phyloP scores from a whole-genome alignment of 2,329 filamentous ascomycete species.

The Neopestalotiopsis sp. region DNA sequence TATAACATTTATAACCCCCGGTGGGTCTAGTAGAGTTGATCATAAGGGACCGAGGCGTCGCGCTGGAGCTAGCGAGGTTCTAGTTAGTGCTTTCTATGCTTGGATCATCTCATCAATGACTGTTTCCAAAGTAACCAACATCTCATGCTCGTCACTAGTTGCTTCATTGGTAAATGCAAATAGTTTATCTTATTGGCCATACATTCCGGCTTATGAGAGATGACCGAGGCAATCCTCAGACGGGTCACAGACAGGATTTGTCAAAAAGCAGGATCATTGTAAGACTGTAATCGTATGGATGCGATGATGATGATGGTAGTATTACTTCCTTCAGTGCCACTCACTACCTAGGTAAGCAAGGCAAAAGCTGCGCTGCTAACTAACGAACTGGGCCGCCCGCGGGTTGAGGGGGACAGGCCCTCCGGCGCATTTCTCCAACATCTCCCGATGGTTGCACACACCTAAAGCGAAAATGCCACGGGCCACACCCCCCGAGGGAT shows the following conservation, averaged over 20 bases:
- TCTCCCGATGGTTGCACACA: slow-evolving; percentile 4
- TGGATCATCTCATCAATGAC: not conserved
- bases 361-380: not conserved
- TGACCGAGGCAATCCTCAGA: not conserved
- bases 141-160: not conserved
- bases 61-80: not conserved
- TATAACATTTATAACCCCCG: not conserved
- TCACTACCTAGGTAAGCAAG: not conserved
- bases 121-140: not conserved
- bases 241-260: not conserved
- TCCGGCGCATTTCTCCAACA: not conserved
- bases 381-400: not conserved
- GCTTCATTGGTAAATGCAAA: not conserved
- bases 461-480: not conserved
- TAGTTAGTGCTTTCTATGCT: not conserved
- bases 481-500: not conserved
- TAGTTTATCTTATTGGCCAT: not conserved
- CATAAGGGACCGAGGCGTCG: not conserved
- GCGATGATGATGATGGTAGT: not conserved
- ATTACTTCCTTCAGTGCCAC: not conserved
- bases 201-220: not conserved
- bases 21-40: not conserved
- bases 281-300: not conserved
- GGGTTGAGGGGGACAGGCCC: not conserved
- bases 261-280: not conserved